Evolutionary conservation across 2,329 filamentous ascomycete species (phyloP).

Genomic region (Bisporella sp.): DNA sequence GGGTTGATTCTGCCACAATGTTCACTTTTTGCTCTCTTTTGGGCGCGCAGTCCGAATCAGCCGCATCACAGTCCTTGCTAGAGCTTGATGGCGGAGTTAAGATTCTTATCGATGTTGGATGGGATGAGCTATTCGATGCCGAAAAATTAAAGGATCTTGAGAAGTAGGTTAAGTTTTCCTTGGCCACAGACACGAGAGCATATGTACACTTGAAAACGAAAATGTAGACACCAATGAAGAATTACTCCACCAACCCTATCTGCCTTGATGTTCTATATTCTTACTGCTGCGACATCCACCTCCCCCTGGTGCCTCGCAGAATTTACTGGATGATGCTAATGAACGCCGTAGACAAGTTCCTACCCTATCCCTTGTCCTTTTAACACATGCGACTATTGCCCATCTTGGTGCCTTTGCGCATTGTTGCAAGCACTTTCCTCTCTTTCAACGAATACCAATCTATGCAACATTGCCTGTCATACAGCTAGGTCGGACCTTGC

Average conservation of each 20-base stretch:
- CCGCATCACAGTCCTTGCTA: slow-evolving; percentile 88
- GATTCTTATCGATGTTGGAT: slow-evolving; percentile 88
- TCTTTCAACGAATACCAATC: slow-evolving; percentile 85
- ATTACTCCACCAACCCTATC: too few species aligned
- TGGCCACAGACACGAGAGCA: slow-evolving; percentile 4
- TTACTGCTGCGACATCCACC: background rate
- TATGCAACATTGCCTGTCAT: slow-evolving; percentile 94
- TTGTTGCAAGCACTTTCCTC: slow-evolving; percentile 92
- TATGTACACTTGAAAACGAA: slow-evolving; percentile 3
- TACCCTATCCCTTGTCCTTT: slow-evolving; percentile 84
- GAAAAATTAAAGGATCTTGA: slow-evolving; percentile 81
- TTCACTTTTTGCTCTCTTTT: slow-evolving; percentile 93
- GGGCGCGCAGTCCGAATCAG: slow-evolving; percentile 80
- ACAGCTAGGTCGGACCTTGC: slow-evolving; percentile 80
- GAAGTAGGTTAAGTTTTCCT: slow-evolving; percentile 51
- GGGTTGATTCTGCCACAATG: slow-evolving; percentile 47
- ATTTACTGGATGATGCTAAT: slow-evolving; percentile 13
- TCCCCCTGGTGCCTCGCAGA: background rate
- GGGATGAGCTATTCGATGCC: slow-evolving; percentile 87
- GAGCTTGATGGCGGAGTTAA: slow-evolving; percentile 97
- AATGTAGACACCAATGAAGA: slow-evolving; percentile 21
- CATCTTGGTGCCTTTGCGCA: slow-evolving; percentile 93
- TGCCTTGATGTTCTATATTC: slow-evolving; percentile 3
- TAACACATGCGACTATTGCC: slow-evolving; percentile 87
- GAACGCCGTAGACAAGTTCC: slow-evolving; percentile 64